Evolutionary conservation across 495 filamentous ascomycete species (phyloP).

Genomic region (Articulospora tetracladia): DNA sequence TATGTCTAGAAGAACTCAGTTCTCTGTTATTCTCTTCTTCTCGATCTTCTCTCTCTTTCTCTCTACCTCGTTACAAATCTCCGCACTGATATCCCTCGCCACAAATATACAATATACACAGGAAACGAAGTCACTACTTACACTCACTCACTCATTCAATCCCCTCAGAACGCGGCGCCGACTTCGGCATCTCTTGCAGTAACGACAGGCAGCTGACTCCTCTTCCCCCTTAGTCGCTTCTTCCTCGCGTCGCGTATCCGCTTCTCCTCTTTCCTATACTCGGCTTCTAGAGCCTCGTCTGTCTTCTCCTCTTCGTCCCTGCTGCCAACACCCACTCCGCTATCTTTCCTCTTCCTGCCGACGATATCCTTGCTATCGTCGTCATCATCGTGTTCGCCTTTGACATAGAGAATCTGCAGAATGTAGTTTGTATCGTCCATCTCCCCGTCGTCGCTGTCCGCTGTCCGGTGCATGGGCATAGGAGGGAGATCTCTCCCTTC

Average conservation of each 20-base stretch:
- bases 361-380: neutral
- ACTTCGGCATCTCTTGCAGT: too few species aligned
- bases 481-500: neutral
- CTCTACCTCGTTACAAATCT: too few species aligned
- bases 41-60: too few species aligned
- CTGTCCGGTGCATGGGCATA: neutral
- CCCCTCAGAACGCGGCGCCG: too few species aligned
- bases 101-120: too few species aligned
- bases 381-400: neutral
- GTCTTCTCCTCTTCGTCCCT: neutral
- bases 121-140: too few species aligned
- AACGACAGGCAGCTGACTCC: neutral
- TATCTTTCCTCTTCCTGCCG: neutral
- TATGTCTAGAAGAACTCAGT: too few species aligned
- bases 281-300: neutral
- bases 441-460: too few species aligned
- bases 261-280: neutral
- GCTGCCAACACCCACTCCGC: neutral
- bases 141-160: too few species aligned
- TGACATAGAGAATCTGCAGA: neutral
- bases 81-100: too few species aligned
- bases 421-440: neutral
- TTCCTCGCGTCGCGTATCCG: slow-evolving; percentile 3
- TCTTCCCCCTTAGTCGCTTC: neutral
- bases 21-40: too few species aligned